These are phyloP conservation scores for Cladosporium halotolerans DNA, from an alignment of 2,329 filamentous ascomycete species.

Conservation along the genomic window DNA sequence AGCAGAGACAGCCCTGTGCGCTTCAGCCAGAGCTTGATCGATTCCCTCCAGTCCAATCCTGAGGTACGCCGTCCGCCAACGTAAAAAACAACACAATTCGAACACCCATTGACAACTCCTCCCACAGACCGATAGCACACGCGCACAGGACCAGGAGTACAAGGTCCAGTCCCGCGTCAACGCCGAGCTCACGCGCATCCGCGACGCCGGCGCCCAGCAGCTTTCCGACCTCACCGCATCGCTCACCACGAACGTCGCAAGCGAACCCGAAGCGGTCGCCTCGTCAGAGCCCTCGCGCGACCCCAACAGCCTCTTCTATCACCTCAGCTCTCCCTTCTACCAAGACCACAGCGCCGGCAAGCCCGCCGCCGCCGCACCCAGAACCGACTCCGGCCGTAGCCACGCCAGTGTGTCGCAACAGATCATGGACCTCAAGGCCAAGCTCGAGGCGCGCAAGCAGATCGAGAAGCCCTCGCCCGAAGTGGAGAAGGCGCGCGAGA, in stretches of 20 bases:
- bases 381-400: slow-evolving; percentile 41
- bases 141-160: slow-evolving; percentile 74
- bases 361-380: slow-evolving; percentile 25
- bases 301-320: slow-evolving; percentile 25
- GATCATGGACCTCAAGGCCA: slow-evolving; percentile 49
- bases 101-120: background rate
- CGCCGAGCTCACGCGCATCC: slow-evolving; percentile 74
- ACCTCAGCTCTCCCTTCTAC: slow-evolving; percentile 31
- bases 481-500: slow-evolving; percentile 67
- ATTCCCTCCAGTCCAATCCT: slow-evolving; percentile 74
- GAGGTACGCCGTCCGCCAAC: slow-evolving; percentile 57
- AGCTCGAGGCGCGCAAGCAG: slow-evolving; percentile 49
- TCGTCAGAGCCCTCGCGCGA: slow-evolving; percentile 13
- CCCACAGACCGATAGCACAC: slow-evolving; percentile 76
- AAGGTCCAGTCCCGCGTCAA: slow-evolving; percentile 83
- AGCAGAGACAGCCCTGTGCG: slow-evolving; percentile 55
- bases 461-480: slow-evolving; percentile 59
- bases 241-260: slow-evolving; percentile 31
- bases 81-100: background rate
- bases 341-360: slow-evolving; percentile 29
- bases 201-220: slow-evolving; percentile 61
- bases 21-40: slow-evolving; percentile 76
- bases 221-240: slow-evolving; percentile 61
- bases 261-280: slow-evolving; percentile 24
- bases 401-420: slow-evolving; percentile 50